phyloP scores from a whole-genome alignment of 2,329 filamentous ascomycete species.

The Helotiales sp. region DNA sequence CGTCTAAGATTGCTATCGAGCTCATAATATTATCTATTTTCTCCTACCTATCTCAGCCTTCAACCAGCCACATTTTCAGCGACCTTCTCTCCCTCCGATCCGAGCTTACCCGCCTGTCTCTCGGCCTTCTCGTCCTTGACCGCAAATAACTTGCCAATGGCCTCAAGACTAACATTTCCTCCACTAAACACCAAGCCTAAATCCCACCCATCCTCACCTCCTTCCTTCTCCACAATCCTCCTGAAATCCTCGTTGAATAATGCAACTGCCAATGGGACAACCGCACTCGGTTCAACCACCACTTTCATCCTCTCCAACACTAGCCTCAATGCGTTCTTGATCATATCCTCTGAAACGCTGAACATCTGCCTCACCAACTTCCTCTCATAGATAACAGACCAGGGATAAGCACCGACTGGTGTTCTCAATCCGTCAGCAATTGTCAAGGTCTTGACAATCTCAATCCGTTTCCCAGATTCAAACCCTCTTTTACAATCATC shows the following conservation, averaged over 20 bases:
- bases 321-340: slow-evolving; percentile 71
- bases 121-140: slow-evolving; percentile 10
- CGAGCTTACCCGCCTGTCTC: slow-evolving; percentile 19
- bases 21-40: background rate
- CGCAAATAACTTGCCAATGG: slow-evolving; percentile 51
- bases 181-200: slow-evolving; percentile 60
- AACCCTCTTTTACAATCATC: slow-evolving; percentile 80
- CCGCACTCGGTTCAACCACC: slow-evolving; percentile 84
- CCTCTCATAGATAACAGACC: slow-evolving; percentile 72
- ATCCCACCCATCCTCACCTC: slow-evolving; percentile 72
- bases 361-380: slow-evolving; percentile 70
- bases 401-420: slow-evolving; percentile 74
- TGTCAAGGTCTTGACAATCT: slow-evolving; percentile 71
- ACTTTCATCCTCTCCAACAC: slow-evolving; percentile 88
- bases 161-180: slow-evolving; percentile 58
- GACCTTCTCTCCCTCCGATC: slow-evolving; percentile 20
- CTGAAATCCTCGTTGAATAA: slow-evolving; percentile 87
- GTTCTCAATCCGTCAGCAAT: slow-evolving; percentile 89
- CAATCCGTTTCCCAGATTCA: slow-evolving; percentile 61
- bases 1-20: background rate
- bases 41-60: background rate
- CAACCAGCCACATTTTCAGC: slow-evolving; percentile 27
- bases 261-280: slow-evolving; percentile 79
- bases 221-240: slow-evolving; percentile 66
- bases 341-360: slow-evolving; percentile 79